Evolutionary conservation across 352 stramenopile species (phyloP).

Genomic region (Aphanomyces euteiches): DNA sequence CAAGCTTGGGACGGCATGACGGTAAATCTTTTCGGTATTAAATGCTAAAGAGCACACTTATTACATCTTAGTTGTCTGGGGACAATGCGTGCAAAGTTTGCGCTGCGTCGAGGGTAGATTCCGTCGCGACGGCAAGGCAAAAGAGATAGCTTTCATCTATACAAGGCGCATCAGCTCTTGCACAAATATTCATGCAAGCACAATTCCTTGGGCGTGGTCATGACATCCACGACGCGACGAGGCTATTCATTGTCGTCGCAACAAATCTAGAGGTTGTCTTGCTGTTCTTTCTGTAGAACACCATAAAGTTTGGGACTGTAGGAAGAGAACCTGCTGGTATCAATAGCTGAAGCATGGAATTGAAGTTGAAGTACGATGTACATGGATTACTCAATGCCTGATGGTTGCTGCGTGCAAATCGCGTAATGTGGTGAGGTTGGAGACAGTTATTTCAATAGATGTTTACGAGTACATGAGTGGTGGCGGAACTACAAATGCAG

Average conservation of each 20-base stretch:
- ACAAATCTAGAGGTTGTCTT: constrained; percentile 39
- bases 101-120: constrained; percentile 61
- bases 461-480: too few relatives aligned
- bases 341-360: constrained; percentile 90
- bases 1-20: too few relatives aligned
- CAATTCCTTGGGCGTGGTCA: constrained; percentile 66
- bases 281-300: constrained; percentile 95
- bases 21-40: constrained; percentile 81
- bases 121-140: constrained; percentile 70
- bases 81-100: constrained; percentile 36
- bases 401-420: too few relatives aligned
- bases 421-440: too few relatives aligned
- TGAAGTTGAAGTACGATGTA: constrained; percentile 94
- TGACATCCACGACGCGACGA: constrained; percentile 55
- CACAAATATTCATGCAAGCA: constrained; percentile 83
- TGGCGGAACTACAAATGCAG: not conserved
- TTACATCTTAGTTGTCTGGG: not conserved
- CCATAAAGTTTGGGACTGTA: constrained; percentile 95
- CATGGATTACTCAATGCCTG: constrained; percentile 95
- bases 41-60: constrained; percentile 59
- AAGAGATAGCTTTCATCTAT: constrained; percentile 68
- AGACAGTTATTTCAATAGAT: too few relatives aligned
- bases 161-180: constrained; percentile 52
- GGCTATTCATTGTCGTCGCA: constrained; percentile 49
- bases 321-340: constrained; percentile 98